A percentile compares a stretch with the other conserved stretches of the same genome.
phyloP scores from a whole-genome alignment of 2,329 filamentous ascomycete species.

The Penicillium sp. region DNA sequence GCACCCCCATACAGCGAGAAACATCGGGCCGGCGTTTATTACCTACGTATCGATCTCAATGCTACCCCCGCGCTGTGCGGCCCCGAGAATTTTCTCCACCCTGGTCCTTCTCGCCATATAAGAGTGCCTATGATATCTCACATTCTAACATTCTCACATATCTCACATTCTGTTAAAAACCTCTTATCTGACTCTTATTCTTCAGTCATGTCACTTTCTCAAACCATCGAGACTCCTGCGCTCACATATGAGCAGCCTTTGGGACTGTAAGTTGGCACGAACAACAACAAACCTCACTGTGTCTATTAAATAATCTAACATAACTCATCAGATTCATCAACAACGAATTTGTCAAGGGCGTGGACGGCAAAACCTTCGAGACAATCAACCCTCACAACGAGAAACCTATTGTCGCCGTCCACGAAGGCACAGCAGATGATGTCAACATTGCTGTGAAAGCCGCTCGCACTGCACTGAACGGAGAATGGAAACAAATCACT shows the following conservation, averaged over 20 bases:
- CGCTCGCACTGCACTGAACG: constrained; percentile 6
- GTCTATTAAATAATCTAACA: background rate
- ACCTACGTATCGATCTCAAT: background rate
- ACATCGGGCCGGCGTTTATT: constrained; percentile 3
- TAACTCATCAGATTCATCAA: constrained; percentile 1
- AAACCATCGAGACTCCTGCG: background rate
- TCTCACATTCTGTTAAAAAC: too few species aligned
- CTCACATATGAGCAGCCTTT: constrained; percentile 9
- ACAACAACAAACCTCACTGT: background rate
- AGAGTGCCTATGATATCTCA: background rate
- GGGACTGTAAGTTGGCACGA: constrained; percentile 1
- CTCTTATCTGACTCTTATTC: background rate
- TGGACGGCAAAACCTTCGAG: constrained; percentile 5
- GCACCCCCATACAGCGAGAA: background rate
- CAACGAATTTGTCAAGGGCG: constrained; percentile 7
- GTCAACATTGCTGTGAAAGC: constrained; percentile 10
- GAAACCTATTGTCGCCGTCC: constrained; percentile 8
- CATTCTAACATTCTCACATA: background rate
- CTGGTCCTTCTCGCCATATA: background rate
- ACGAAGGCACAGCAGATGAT: constrained; percentile 6
- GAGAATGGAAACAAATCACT: constrained; percentile 6
- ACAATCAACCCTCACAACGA: constrained; percentile 9
- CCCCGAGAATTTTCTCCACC: background rate
- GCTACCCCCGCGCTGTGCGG: background rate
- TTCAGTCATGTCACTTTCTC: constrained; percentile 1